Conservation (phyloP, 2,329 filamentous ascomycete species). For the Didymella arachidicola region DNA sequence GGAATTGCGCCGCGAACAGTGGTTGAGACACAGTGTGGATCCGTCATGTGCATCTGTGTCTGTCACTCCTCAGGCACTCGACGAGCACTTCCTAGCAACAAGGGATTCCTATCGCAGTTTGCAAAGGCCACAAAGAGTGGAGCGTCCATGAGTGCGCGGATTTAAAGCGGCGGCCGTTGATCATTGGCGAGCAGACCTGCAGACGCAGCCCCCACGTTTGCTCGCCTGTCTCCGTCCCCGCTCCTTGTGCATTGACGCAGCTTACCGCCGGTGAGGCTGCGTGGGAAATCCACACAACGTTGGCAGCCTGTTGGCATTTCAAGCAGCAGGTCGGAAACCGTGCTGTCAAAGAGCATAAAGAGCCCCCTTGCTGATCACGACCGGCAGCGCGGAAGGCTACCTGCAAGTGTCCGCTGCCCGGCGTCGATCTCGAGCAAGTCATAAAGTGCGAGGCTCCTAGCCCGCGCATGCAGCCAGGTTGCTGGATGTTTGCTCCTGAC, state of each 20-base stretch:
- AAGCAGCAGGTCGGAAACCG: neutral
- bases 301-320: constrained; percentile 3
- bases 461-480: neutral
- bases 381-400: constrained; percentile 5
- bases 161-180: constrained; percentile 10
- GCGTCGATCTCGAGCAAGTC: constrained; percentile 6
- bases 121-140: neutral
- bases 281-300: neutral
- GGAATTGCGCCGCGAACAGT: constrained; percentile 2
- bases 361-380: constrained; percentile 17
- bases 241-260: constrained; percentile 14
- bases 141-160: constrained; percentile 1
- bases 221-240: constrained; percentile 21
- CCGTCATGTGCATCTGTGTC: neutral
- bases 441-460: constrained; percentile 5
- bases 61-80: neutral
- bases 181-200: constrained; percentile 17
- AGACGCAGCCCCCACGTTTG: constrained; percentile 16
- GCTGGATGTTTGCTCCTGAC: neutral
- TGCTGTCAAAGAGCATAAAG: neutral
- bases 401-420: constrained; percentile 9
- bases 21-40: neutral
- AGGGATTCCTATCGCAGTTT: neutral
- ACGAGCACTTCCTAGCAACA: neutral
- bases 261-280: constrained; percentile 18